Evolutionary conservation across 106 monocot genomes (phyloP), one percentile per base, ranked within the genome.

Genomic region (Vanilla planifolia): DNA sequence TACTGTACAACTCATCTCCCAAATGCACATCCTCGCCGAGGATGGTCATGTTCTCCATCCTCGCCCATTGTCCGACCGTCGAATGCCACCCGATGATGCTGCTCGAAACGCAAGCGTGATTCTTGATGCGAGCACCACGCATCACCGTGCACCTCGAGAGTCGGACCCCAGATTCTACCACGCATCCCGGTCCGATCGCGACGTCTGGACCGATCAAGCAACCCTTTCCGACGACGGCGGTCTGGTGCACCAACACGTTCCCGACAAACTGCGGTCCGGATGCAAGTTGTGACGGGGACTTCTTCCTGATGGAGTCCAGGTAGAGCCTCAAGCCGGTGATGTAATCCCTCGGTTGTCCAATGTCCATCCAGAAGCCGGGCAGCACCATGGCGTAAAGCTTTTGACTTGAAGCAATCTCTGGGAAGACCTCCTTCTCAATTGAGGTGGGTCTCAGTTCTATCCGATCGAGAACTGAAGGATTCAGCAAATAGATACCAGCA

Each of bases 41-140:
- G 14, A 92, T 83, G 19, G 92, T 83, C 92, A 92, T 86, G 63
- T 86, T 92, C 71, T 92, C 86, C 0, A 92, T 59, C 30, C 86
- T 60, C 1, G 83, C 86, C 86, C 86, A 92, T 59, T 77, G 64
- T 17, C 92, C 92, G 1, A 92, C 77, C 1, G 92, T 83, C 2
- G 86, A 86, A 39, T 91, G 85, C 86, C 91, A 83, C 11, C 91
- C 91, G 7, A 91, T 75, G 43, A 92, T 92, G 65, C 84, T 84
- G 42, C 75, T 65, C 8, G 84, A 84, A 29, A 84, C 57, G 75
- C 84, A 84, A 0, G 84, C 71, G 24, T 84, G 79, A 52, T 79
- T 75, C 79, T 79, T 84, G 29, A 84, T 65, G n/a, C 79, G 74
- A 10, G 47, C 79, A 0, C 79, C 84, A 0, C 72, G 57, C 84